Base-by-base conservation (phyloP, 768 basidiomycete species). In the Crassisporium funariophilum region DNA sequence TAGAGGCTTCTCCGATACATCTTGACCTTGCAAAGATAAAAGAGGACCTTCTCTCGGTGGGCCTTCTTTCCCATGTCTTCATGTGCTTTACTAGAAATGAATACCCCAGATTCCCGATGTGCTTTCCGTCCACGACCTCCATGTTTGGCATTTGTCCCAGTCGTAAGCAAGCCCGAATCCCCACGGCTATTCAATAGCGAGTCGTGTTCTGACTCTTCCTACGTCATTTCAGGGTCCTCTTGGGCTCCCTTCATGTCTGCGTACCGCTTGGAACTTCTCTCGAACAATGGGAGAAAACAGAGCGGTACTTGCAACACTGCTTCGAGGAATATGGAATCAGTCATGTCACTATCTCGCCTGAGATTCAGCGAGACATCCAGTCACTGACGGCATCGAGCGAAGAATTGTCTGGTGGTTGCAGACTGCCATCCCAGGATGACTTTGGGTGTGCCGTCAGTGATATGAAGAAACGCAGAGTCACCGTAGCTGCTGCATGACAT, bases 61-160 rank as follows among this genome's bases (percentile, higher is more conserved):
- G 70, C 65, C 35, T 17, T 15, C 38, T 46, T 21, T 43, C 13
- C 27, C 36, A 16, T 25, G 12, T 35, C 31, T 36, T 23, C 33
- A 35, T 19, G 35, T 31, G 33, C 21, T 47, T 29, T 38, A 13
- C 47, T 45, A 5, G 24, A 23, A 38, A 41, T 25, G 16, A 25
- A 23, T 17, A 36, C 45, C 44, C 24, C 41, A 79, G 77, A 55
- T 75, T 38, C 74, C 75, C 3, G 65, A 70, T 43, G 78, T 80
- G 0, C 55, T 71, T 9, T 72, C 75, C 4, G 63, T 80, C 6
- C 78, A 78, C 55, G 77, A 78, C 55, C 59, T 80, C 27, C 77
- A 80, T 56, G 74, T 79, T 16, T 79, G 78, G 79, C 76, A 79
- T 49, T 64, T 81, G 10, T 79, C 78, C 6, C 76, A 81, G 59